These are phyloP conservation scores for Candida vartiovaarae DNA, from an alignment of 805 yeast genomes.

Conservation along the genomic window DNA sequence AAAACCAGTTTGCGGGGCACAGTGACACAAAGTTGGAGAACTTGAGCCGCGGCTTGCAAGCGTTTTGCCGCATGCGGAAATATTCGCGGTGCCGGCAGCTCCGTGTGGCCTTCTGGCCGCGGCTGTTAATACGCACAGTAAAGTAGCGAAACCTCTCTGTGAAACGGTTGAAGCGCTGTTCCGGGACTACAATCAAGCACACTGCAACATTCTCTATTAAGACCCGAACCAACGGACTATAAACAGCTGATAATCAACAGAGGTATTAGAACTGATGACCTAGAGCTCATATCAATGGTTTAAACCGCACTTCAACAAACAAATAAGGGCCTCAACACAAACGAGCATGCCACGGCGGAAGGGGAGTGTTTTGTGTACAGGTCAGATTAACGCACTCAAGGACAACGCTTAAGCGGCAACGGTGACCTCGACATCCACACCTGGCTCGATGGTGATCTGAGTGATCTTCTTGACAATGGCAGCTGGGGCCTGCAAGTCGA, in stretches of 20 bases:
- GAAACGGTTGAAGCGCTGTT: too few species aligned
- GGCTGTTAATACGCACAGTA: too few species aligned
- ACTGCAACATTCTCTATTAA: not conserved
- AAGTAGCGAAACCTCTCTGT: too few species aligned
- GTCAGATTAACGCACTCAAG: not conserved
- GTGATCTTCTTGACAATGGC: constrained; percentile 90
- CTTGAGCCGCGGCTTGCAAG: too few species aligned
- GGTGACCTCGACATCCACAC: constrained; percentile 96
- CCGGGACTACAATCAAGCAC: not conserved
- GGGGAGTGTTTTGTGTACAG: not conserved
- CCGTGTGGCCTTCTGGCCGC: too few species aligned
- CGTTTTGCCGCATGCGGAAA: too few species aligned
- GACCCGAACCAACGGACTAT: constrained; percentile 18
- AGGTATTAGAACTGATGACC: constrained; percentile 27
- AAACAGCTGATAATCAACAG: constrained; percentile 26
- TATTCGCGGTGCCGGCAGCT: too few species aligned
- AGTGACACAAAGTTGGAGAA: too few species aligned
- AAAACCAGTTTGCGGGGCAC: too few species aligned
- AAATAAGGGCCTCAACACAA: not conserved
- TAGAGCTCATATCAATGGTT: constrained; percentile 19
- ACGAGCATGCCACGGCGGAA: not conserved
- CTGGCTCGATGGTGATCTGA: constrained; percentile 97
- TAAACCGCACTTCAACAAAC: constrained; percentile 14
- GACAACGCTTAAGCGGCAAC: constrained; percentile 61
- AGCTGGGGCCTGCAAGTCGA: constrained; percentile 97